phyloP scores from a whole-genome alignment of 179 eudicot genomes.

The Spinacia oleracea region DNA sequence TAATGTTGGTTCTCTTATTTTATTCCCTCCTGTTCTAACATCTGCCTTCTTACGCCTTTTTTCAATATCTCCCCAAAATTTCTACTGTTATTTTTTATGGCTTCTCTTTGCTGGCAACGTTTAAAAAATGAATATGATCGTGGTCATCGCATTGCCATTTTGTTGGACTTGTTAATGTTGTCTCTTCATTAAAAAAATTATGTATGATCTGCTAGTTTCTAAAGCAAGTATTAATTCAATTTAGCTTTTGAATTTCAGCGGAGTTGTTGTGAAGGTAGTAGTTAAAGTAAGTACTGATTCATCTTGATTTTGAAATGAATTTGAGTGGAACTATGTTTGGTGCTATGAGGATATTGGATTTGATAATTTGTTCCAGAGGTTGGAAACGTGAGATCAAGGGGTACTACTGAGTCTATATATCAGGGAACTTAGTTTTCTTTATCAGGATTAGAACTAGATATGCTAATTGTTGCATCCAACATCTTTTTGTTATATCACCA shows the following conservation, averaged over 20 bases:
- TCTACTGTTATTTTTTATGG: neutral
- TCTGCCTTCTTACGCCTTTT: neutral
- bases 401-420: neutral
- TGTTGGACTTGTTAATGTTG: neutral
- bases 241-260: neutral
- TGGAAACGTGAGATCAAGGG: neutral
- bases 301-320: neutral
- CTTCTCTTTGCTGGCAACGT: neutral
- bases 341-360: neutral
- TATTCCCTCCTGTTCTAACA: neutral
- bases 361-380: neutral
- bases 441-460: neutral
- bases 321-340: neutral
- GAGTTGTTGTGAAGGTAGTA: neutral
- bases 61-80: neutral
- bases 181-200: neutral
- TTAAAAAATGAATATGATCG: neutral
- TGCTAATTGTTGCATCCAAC: neutral
- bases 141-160: neutral
- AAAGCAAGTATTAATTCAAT: neutral
- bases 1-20: neutral
- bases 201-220: neutral
- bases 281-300: neutral
- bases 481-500: neutral
- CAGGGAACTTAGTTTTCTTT: neutral